These are phyloP conservation scores for Triangularia verruculosa DNA, from an alignment of 2,329 filamentous ascomycete genomes.

Conservation along the genomic window DNA sequence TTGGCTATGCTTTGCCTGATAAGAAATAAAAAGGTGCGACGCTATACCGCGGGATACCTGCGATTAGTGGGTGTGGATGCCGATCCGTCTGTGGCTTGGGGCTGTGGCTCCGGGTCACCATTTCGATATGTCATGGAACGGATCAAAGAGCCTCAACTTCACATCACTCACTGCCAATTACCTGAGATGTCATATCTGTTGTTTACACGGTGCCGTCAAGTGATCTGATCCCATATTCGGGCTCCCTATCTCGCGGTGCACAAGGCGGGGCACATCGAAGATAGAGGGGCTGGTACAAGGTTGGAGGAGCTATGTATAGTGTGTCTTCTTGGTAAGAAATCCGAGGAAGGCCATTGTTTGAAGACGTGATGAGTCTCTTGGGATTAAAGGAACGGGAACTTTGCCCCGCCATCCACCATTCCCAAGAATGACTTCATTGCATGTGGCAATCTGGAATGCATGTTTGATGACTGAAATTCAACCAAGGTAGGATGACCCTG, in stretches of 20 bases:
- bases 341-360: neutral
- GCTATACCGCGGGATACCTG: neutral
- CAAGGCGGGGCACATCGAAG: neutral
- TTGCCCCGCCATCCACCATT: neutral
- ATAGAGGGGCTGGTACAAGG: neutral
- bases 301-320: neutral
- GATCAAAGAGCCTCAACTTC: neutral
- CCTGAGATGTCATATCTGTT: neutral
- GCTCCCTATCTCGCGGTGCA: neutral
- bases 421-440: neutral
- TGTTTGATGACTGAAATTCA: too few relatives aligned
- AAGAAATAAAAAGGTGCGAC: conserved; percentile 1
- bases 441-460: too few relatives aligned
- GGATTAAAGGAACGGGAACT: neutral
- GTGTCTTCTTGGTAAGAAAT: too few relatives aligned
- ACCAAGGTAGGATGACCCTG: too few relatives aligned
- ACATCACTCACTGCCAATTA: neutral
- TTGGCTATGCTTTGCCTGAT: conserved; percentile 1
- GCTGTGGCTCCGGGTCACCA: neutral
- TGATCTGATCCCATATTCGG: neutral
- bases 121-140: neutral
- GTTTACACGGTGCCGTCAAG: neutral
- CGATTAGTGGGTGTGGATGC: neutral
- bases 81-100: conserved; percentile 1
- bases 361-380: neutral